Evolutionary conservation across 2,329 filamentous ascomycete species (phyloP).

Genomic region (Penicillium rolfsii): DNA sequence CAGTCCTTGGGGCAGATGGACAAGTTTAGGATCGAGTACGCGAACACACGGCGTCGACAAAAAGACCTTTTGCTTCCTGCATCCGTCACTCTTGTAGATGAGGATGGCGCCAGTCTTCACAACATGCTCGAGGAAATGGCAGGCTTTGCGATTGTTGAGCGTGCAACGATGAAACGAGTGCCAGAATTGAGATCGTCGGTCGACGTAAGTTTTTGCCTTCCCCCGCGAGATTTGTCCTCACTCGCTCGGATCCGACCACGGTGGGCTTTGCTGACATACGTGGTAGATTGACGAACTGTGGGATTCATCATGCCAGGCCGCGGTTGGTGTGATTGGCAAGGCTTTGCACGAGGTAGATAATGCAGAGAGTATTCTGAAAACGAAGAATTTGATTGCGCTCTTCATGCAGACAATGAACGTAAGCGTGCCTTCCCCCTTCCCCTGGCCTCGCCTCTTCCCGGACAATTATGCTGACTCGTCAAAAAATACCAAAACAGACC

Average conservation of each 20-base stretch:
- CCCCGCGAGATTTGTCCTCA: background rate
- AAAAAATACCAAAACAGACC: slow-evolving; percentile 55
- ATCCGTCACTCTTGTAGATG: slow-evolving; percentile 74
- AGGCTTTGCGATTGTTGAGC: slow-evolving; percentile 95
- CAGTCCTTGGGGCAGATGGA: slow-evolving; percentile 91
- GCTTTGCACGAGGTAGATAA: slow-evolving; percentile 79
- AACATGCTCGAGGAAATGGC: slow-evolving; percentile 90
- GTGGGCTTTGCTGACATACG: slow-evolving; percentile 19
- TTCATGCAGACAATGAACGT: slow-evolving; percentile 99
- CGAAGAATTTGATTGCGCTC: slow-evolving; percentile 87
- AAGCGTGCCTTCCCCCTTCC: slow-evolving; percentile 32
- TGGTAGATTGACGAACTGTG: slow-evolving; percentile 89
- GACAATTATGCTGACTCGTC: slow-evolving; percentile 7
- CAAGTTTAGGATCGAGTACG: slow-evolving; percentile 87
- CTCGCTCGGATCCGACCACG: background rate
- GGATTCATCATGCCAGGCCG: slow-evolving; percentile 95
- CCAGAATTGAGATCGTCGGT: slow-evolving; percentile 79
- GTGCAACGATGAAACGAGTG: slow-evolving; percentile 84
- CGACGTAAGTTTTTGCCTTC: slow-evolving; percentile 62
- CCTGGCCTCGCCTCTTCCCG: background rate
- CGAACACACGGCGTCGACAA: slow-evolving; percentile 84
- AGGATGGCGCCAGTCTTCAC: slow-evolving; percentile 84
- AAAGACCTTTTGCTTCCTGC: slow-evolving; percentile 85
- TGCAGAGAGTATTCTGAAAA: slow-evolving; percentile 87
- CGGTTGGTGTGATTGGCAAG: slow-evolving; percentile 78